Base-by-base conservation (phyloP, 805 yeast genomes). In the Tetrapisispora namnaoensis region DNA sequence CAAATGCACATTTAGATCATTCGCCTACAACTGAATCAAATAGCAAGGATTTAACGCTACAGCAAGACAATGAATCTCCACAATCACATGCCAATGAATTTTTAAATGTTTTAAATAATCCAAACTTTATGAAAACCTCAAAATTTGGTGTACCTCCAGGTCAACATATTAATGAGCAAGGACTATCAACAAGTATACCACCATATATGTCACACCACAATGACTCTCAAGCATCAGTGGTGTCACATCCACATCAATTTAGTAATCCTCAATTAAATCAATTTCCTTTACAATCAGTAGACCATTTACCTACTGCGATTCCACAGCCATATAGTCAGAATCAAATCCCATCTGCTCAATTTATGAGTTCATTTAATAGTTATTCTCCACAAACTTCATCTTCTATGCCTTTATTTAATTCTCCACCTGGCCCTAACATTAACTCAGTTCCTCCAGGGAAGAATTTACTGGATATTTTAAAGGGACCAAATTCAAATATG, bases 391-490 rank as follows among this genome's bases (percentile, higher is more conserved):
- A 16, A 22, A 20, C 30, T 16, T 27, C 34, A 40, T n/a, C 35
- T 32, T 5, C 13, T 30, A 42, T 30, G 36, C 7, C 20, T 13
- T 20, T 42, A 17, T 30, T 18, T 32, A 18, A n/a, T 21, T n/a
- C 37, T 1, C 40, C 17, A 18, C 18, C 28, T 3, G 27, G 27
- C 11, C 7, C 17, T 4, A 35, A 27, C n/a, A 5, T 6, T 8
- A 36, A 18, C 9, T 30, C 17, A 38, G 16, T 7, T 13, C 13
- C 41, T 3, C 32, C 37, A 44, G 17, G 46, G 22, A 51, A 39
- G 50, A 49, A 50, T 27, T 32, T 54, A 36, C 24, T 54, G 11
- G 40, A 49, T 36, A 47, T 55, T 40, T 42, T 55, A 17, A 54
- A 53, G 13, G 45, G 45, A 9, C 27, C 35, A 24, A 13, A 10